A percentile compares a stretch with the other conserved stretches of the same genome.
Conservation (phyloP, 1,284 basidiomycete species). For the Farysia itapuensis region DNA sequence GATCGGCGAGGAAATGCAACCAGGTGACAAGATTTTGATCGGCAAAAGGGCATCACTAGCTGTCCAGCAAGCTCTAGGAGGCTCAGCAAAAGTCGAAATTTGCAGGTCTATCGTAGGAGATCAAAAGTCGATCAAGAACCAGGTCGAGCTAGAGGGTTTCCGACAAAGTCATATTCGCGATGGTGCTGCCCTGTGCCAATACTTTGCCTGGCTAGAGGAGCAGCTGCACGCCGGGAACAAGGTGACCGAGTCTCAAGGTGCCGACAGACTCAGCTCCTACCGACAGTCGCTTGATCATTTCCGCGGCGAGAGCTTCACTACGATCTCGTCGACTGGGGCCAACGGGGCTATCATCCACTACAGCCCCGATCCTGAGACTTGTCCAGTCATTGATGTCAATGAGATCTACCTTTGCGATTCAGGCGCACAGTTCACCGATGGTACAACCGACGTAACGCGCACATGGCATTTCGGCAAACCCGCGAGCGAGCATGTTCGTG, state of each 20-base stretch:
- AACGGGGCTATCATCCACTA: slow-evolving; percentile 97
- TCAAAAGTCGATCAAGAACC: slow-evolving; percentile 87
- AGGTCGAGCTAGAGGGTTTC: slow-evolving; percentile 83
- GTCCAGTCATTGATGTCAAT: slow-evolving; percentile 67
- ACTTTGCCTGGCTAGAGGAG: slow-evolving; percentile 90
- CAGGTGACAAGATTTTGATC: slow-evolving; percentile 44
- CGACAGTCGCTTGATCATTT: slow-evolving; percentile 77
- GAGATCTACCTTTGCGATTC: slow-evolving; percentile 87
- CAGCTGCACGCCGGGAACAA: slow-evolving; percentile 69
- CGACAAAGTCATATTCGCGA: slow-evolving; percentile 85
- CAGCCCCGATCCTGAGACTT: slow-evolving; percentile 73
- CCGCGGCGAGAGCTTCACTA: slow-evolving; percentile 84
- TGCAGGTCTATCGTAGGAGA: slow-evolving; percentile 69
- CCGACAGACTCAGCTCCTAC: slow-evolving; percentile 76
- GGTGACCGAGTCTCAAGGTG: slow-evolving; percentile 79
- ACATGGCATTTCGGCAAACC: slow-evolving; percentile 85
- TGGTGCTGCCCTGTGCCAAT: slow-evolving; percentile 77
- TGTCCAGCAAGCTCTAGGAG: slow-evolving; percentile 56
- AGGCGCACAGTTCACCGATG: slow-evolving; percentile 84
- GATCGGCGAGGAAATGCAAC: slow-evolving; percentile 23
- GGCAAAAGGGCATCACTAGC: slow-evolving; percentile 55
- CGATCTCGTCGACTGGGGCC: slow-evolving; percentile 82
- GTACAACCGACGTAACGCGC: slow-evolving; percentile 91
- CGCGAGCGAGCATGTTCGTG: slow-evolving; percentile 76
- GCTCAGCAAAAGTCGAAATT: slow-evolving; percentile 38